Conservation (phyloP, 2,329 filamentous ascomycete genomes). For the Pseudonectria foliicola region DNA sequence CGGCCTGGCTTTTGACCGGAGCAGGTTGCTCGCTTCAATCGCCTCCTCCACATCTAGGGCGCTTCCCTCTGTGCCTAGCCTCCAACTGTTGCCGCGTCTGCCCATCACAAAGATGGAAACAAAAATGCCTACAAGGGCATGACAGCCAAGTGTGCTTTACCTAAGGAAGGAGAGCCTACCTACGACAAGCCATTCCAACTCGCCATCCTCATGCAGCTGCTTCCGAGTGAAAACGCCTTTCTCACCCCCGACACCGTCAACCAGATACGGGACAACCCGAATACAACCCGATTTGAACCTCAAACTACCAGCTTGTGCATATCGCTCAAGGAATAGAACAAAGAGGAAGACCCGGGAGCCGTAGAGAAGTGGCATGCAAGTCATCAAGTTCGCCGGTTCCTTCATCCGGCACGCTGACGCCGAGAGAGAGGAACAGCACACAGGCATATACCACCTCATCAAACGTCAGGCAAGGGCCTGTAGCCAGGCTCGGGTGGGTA, state of each 20-base stretch:
- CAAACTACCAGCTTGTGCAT: not conserved
- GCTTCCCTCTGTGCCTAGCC: not conserved
- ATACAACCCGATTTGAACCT: no score
- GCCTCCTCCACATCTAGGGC: slow-evolving; percentile 5
- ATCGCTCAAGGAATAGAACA: no score
- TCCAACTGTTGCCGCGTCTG: slow-evolving; percentile 3
- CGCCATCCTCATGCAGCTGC: slow-evolving; percentile 3
- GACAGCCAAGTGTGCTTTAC: slow-evolving; percentile 6
- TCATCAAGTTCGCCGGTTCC: no score
- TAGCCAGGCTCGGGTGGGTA: no score
- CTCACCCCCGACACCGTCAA: slow-evolving; percentile 10
- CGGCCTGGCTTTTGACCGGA: not conserved
- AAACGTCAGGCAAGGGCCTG: no score
- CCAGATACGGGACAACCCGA: no score
- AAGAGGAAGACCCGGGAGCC: no score
- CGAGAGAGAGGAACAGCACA: no score
- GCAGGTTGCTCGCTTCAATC: not conserved
- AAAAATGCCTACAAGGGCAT: slow-evolving; percentile 6
- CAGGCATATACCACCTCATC: no score
- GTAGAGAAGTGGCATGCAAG: no score
- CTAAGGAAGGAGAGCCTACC: slow-evolving; percentile 5
- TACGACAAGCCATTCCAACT: not conserved
- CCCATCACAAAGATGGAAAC: slow-evolving; percentile 1
- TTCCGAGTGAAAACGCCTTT: slow-evolving; percentile 9
- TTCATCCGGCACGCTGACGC: no score